Evolutionary conservation across 495 filamentous ascomycete species (phyloP).

Genomic region (Chaetomidium leptoderma): DNA sequence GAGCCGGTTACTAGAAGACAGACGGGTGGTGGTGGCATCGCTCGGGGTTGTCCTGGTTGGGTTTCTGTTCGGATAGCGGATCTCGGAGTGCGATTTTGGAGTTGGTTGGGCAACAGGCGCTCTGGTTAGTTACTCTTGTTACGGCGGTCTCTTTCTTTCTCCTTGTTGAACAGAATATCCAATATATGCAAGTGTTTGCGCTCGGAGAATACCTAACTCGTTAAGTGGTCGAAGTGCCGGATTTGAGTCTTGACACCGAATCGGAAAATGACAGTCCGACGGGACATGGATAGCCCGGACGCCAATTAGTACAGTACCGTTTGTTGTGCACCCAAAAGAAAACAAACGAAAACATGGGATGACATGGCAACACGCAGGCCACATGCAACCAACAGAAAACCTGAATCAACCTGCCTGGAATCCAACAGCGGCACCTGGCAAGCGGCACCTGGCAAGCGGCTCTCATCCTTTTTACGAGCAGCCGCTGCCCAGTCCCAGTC

Average conservation of each 20-base stretch:
- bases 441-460: constrained; percentile 6
- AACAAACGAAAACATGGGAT: not conserved
- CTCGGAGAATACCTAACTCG: no score
- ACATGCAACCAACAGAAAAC: not conserved
- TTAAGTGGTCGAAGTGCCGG: no score
- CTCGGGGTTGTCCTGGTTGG: not conserved
- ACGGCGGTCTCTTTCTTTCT: not conserved
- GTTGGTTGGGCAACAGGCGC: not conserved
- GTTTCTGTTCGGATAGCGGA: not conserved
- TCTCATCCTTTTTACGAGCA: not conserved
- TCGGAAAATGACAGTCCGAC: no score
- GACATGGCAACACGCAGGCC: not conserved
- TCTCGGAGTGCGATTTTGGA: not conserved
- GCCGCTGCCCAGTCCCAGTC: not conserved
- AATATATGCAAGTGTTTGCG: no score
- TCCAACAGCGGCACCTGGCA: not conserved
- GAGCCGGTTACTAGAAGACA: not conserved
- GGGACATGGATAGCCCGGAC: no score
- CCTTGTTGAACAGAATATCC: constrained; percentile 1
- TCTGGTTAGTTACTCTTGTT: not conserved
- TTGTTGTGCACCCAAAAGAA: no score
- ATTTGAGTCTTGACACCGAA: no score
- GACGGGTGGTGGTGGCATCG: not conserved
- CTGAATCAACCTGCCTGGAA: no score
- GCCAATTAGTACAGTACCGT: no score